Percentiles rank a stretch among this genome's conserved stretches.
phyloP scores from a whole-genome alignment of 2,329 filamentous ascomycete genomes.

The Aureobasidium pullulans region DNA sequence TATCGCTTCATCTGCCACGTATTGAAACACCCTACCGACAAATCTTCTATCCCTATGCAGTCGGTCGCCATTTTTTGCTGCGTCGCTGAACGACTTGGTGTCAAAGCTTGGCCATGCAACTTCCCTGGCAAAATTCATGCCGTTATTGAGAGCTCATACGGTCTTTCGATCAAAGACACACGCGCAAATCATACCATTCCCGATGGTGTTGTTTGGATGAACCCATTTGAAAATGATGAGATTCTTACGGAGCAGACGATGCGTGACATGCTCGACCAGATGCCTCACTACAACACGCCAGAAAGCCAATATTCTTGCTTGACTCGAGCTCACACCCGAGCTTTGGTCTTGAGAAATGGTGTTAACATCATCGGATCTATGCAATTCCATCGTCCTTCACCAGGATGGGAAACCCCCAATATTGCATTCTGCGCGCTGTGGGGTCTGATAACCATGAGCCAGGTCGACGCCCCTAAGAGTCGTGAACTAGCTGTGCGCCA shows the following conservation, averaged over 20 bases:
- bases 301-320: slow-evolving; percentile 44
- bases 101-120: slow-evolving; percentile 71
- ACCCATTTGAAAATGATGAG: slow-evolving; percentile 63
- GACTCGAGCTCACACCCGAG: slow-evolving; percentile 53
- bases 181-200: slow-evolving; percentile 43
- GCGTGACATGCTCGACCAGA: slow-evolving; percentile 50
- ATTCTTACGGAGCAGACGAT: slow-evolving; percentile 8
- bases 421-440: slow-evolving; percentile 67
- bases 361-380: slow-evolving; percentile 75
- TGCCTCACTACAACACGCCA: slow-evolving; percentile 35
- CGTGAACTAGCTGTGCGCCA: slow-evolving; percentile 27
- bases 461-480: slow-evolving; percentile 17
- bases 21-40: slow-evolving; percentile 64
- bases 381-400: slow-evolving; percentile 1
- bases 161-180: slow-evolving; percentile 32
- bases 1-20: slow-evolving; percentile 90
- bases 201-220: slow-evolving; percentile 52
- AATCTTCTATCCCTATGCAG: slow-evolving; percentile 78
- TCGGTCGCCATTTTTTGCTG: slow-evolving; percentile 81
- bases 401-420: slow-evolving; percentile 21
- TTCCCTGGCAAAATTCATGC: slow-evolving; percentile 82
- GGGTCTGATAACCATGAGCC: slow-evolving; percentile 47
- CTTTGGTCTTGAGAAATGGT: slow-evolving; percentile 67
- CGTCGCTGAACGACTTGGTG: slow-evolving; percentile 63
- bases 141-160: slow-evolving; percentile 53